These are phyloP conservation scores for Vigna trinervia DNA, from an alignment of 306 rosid genomes.

Conservation along the genomic window DNA sequence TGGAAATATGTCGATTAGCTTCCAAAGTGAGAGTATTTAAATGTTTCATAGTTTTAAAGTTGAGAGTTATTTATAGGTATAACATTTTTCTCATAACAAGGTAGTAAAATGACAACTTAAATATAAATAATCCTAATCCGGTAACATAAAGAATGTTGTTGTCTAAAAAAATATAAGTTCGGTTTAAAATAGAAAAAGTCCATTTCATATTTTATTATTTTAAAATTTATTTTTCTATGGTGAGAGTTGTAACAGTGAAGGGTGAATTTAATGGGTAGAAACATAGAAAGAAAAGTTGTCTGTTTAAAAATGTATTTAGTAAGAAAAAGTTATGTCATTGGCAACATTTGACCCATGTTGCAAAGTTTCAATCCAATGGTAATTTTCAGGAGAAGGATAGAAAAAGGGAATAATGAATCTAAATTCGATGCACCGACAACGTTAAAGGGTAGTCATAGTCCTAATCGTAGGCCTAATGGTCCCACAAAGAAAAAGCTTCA, in stretches of 20 bases:
- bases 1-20: no score
- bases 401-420: not conserved
- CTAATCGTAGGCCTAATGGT: no score
- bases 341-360: constrained; percentile 31
- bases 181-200: not conserved
- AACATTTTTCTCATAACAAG: no score
- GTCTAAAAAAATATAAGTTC: no score
- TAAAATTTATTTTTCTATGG: not conserved
- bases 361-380: constrained; percentile 34
- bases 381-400: constrained; percentile 25
- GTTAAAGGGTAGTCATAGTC: not conserved
- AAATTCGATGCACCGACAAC: constrained; percentile 51
- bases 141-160: no score
- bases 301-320: not conserved
- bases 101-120: no score
- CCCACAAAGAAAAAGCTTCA: constrained; percentile 20
- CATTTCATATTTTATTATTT: no score
- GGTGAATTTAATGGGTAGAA: constrained; percentile 39
- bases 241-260: not conserved
- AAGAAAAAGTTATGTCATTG: constrained; percentile 7
- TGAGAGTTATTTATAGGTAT: not conserved
- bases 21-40: no score
- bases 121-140: no score
- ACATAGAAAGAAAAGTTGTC: constrained; percentile 19
- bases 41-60: no score